Evolutionary conservation across 2,329 filamentous ascomycete species (phyloP), one percentile per base, ranked within the genome.

Genomic region (Thyridium curvatum): DNA sequence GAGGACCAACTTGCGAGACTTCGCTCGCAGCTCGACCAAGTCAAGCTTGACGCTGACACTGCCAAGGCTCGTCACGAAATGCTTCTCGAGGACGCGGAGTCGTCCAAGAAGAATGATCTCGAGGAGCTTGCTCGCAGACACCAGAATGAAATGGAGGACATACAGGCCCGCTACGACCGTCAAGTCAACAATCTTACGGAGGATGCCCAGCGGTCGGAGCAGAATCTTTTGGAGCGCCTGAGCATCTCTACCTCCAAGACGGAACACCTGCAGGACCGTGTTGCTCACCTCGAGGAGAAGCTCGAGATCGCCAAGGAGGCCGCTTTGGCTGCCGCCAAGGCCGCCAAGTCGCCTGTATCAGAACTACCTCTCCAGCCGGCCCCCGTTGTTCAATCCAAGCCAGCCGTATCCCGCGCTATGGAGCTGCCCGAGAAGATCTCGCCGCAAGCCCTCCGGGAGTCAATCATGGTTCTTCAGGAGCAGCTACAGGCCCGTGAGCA

Each of bases 391-490:
- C 54, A 62, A 32, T 53, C 60, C 18, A 64, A 59, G 49, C 39
- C 48, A 14, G 57, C 55, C 35, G 50, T 55, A 21, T 59, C 62
- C n/a, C 62, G 66, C 31, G 55, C 55, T 14, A 58, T 66, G 42
- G 72, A 74, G 16, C 63, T 81, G 4, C 85, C 87, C 0, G 88
- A 93, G 59, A 94, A 85, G 70, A 87, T 96, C 41, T 96, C 91
- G 3, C 87, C 90, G 1, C 91, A 97, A 62, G 93, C 93, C 7
- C 76, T 98, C 26, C 84, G 93, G 21, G 93, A 98, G 62, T 95
- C 90, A 1, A 96, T 98, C 55, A 82, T 94, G 64, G 93, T 96
- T 14, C 72, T 98, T 18, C 93, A 98, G 64, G 91, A 97, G 60
- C 93, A 98, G 61, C 74, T 98, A 7, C 93, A 97, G 60, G 88